Evolutionary conservation across 73 alveolate genomes (phyloP), one percentile per base, ranked within the genome.

Genomic region (Paramecium caudatum): DNA sequence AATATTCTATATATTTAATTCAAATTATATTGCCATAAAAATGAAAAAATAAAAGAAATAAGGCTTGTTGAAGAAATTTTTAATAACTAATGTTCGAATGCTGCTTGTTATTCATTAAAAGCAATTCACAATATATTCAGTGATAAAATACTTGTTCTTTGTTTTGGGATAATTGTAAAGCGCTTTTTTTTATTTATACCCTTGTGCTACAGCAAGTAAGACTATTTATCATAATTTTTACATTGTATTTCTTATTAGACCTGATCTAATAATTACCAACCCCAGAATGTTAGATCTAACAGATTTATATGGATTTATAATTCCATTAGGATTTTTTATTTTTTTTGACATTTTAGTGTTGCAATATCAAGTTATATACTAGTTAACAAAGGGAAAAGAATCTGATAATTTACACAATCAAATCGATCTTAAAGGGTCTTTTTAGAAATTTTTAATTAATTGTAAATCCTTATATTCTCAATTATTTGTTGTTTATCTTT

Each of bases 81-180:
- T 55, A 23, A 37, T 27, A 55, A 55, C 80, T 10, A 55, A 55
- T 43, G 13, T 55, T 27, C 23, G 80, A 21, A 19, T 55, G 37
- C 46, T 55, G 30, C 23, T 55, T 27, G 80, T 55, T 55, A 55
- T 55, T 5, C 80, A 55, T 55, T 23, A 55, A 55, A 55, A 55
- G 80, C 30, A 55, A 43, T 55, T 27, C 7, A 23, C 30, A 27
- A 55, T 55, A 9, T 55, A 55, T 55, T 23, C 23, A 21, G 30
- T 43, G 2, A 37, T 55, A 7, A 55, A 55, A 55, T 55, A 55
- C 30, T 16, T 9, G 9, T 55, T 55, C 30, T 55, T 55, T 55
- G n/a, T 23, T 5, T 55, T 55, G 12, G 80, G 80, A 55, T 55
- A 55, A 55, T 23, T 55, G 80, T 43, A 55, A 43, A 55, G 80